Evolutionary conservation across 768 basidiomycete species (phyloP).

Genomic region (Solioccasus polychromus): DNA sequence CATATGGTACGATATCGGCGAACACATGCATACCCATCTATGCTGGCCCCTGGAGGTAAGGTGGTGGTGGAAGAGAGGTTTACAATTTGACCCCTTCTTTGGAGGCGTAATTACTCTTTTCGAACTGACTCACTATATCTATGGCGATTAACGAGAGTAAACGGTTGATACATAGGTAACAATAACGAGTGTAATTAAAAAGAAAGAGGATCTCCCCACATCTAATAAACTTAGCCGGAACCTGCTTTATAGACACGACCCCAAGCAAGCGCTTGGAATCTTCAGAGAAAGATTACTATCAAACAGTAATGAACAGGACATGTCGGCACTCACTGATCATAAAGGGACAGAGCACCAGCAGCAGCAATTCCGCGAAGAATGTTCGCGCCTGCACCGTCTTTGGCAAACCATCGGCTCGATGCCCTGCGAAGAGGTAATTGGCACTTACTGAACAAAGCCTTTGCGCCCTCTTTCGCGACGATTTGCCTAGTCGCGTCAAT

Average conservation of each 20-base stretch:
- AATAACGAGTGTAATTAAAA: too few species aligned
- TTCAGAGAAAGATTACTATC: conserved; percentile 6
- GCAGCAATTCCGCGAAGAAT: conserved; percentile 50
- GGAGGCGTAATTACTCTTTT: too few species aligned
- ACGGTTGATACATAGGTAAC: too few species aligned
- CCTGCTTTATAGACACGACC: conserved; percentile 56
- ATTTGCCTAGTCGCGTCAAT: conserved; percentile 40
- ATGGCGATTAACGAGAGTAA: too few species aligned
- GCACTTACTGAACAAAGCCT: conserved; percentile 36
- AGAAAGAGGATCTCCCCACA: background rate
- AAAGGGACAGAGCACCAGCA: conserved; percentile 57
- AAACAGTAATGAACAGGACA: background rate
- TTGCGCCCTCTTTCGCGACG: conserved; percentile 38
- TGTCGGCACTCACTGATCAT: conserved; percentile 46
- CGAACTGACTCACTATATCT: too few species aligned
- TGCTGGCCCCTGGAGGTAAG: conserved; percentile 2
- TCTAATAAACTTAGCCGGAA: conserved; percentile 14
- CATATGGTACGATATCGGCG: conserved; percentile 12
- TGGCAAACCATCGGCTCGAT: conserved; percentile 10
- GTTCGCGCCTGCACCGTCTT: conserved; percentile 61
- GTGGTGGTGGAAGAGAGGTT: background rate
- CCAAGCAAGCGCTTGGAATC: conserved; percentile 52
- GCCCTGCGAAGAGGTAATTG: background rate
- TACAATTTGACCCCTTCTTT: too few species aligned
- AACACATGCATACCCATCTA: conserved; percentile 27